These are phyloP conservation scores for Podospora pseudopauciseta DNA, from an alignment of 495 filamentous ascomycete genomes.

Conservation along the genomic window DNA sequence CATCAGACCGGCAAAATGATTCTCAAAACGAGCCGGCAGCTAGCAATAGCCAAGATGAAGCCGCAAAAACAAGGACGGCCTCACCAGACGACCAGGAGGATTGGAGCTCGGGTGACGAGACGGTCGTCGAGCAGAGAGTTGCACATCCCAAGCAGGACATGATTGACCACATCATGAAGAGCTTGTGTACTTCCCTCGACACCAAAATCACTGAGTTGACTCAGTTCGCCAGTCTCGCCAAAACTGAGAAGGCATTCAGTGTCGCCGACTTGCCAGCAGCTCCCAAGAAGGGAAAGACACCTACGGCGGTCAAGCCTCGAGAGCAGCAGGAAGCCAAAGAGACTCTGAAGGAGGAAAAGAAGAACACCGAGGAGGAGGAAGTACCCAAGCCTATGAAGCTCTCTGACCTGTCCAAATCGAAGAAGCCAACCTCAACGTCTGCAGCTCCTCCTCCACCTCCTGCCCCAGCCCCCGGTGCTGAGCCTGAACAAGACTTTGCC, in stretches of 20 bases:
- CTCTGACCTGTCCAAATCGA: neutral
- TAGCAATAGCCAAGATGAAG: neutral
- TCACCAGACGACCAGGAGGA: neutral
- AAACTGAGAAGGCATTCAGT: neutral
- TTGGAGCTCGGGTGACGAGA: constrained; percentile 9
- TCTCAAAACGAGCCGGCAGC: neutral
- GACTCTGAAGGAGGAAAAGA: neutral
- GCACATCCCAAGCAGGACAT: constrained; percentile 13
- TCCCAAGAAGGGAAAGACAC: neutral
- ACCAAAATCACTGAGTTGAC: constrained; percentile 15
- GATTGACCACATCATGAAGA: constrained; percentile 29
- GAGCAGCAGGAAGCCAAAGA: neutral
- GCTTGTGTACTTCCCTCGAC: constrained; percentile 23
- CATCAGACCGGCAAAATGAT: neutral
- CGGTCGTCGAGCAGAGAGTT: neutral
- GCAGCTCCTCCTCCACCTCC: neutral
- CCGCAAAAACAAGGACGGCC: neutral
- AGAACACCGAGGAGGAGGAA: neutral
- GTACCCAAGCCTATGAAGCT: neutral
- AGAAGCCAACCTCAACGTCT: neutral
- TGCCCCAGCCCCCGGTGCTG: no score
- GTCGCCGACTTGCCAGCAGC: neutral
- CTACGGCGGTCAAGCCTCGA: neutral
- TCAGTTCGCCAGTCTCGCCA: neutral
- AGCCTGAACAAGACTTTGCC: neutral